A percentile compares a stretch with the other conserved stretches of the same genome.
phyloP scores from a whole-genome alignment of 768 basidiomycete species.

The Mycena floridula region DNA sequence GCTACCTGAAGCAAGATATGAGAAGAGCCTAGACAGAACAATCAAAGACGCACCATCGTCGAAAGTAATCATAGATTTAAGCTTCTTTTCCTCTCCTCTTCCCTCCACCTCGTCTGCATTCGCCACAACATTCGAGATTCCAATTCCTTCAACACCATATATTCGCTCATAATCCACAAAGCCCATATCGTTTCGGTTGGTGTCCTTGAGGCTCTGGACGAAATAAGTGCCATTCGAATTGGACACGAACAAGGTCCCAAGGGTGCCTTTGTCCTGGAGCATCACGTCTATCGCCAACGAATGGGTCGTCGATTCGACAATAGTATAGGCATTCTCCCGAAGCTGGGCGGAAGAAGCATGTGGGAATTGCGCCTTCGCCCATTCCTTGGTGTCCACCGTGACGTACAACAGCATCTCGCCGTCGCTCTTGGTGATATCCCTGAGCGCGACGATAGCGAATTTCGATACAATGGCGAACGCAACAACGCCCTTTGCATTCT shows the following conservation, averaged over 20 bases:
- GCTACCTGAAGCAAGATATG: too few species aligned
- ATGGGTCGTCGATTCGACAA: slow-evolving; percentile 90
- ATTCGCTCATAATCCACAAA: slow-evolving; percentile 92
- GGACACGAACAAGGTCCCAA: slow-evolving; percentile 92
- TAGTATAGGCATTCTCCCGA: slow-evolving; percentile 90
- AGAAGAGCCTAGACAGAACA: too few species aligned
- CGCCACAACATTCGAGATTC: slow-evolving; percentile 79
- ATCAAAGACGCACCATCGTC: slow-evolving; percentile 84
- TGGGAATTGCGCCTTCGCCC: slow-evolving; percentile 91
- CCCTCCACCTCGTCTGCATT: slow-evolving; percentile 84
- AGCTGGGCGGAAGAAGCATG: slow-evolving; percentile 76
- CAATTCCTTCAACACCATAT: slow-evolving; percentile 85
- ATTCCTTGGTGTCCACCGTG: slow-evolving; percentile 72
- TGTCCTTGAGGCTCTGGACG: slow-evolving; percentile 84
- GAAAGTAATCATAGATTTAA: slow-evolving; percentile 81
- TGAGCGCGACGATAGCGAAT: slow-evolving; percentile 87
- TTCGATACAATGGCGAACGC: slow-evolving; percentile 92
- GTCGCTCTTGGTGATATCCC: slow-evolving; percentile 50
- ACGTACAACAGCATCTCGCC: slow-evolving; percentile 87
- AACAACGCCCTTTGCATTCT: slow-evolving; percentile 79
- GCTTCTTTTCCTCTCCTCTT: slow-evolving; percentile 57
- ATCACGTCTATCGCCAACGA: slow-evolving; percentile 94
- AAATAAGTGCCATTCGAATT: slow-evolving; percentile 97
- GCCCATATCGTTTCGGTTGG: slow-evolving; percentile 83
- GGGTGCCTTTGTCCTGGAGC: slow-evolving; percentile 51